Conservation (phyloP, 345 rosid genomes). For the Linum usitatissimum region DNA sequence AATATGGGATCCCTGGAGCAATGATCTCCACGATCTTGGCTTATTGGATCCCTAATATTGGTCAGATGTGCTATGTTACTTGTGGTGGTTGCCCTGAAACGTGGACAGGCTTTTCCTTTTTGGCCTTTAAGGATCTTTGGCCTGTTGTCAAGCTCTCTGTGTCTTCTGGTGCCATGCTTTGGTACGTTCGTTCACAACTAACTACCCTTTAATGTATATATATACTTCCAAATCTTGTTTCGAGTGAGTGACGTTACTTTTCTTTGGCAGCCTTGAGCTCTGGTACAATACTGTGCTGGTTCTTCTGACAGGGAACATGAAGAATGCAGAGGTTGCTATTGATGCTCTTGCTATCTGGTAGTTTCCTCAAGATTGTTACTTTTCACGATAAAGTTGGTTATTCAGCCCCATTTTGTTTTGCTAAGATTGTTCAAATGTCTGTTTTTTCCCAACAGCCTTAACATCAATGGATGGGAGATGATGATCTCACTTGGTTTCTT, state of each 20-base stretch:
- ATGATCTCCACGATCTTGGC: constrained; percentile 51
- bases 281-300: constrained; percentile 78
- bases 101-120: constrained; percentile 52
- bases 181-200: constrained; percentile 22
- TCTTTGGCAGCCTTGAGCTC: constrained; percentile 49
- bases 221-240: constrained; percentile 1
- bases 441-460: constrained; percentile 36
- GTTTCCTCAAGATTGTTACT: background rate
- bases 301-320: constrained; percentile 54
- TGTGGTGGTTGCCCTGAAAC: constrained; percentile 61
- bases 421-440: background rate
- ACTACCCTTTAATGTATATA: too few relatives aligned
- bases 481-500: constrained; percentile 75
- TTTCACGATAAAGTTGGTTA: background rate
- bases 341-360: constrained; percentile 85
- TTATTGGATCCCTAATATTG: constrained; percentile 67
- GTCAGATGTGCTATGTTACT: constrained; percentile 42
- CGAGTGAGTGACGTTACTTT: background rate
- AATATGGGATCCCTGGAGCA: constrained; percentile 56
- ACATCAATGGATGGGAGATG: constrained; percentile 69
- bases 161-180: constrained; percentile 70
- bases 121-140: constrained; percentile 59
- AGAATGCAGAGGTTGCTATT: constrained; percentile 58
- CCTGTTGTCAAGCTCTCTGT: constrained; percentile 57
- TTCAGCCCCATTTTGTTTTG: background rate